These are phyloP conservation scores for Rhodotorula sp. DNA, from an alignment of 1,284 basidiomycete genomes.

Conservation along the genomic window DNA sequence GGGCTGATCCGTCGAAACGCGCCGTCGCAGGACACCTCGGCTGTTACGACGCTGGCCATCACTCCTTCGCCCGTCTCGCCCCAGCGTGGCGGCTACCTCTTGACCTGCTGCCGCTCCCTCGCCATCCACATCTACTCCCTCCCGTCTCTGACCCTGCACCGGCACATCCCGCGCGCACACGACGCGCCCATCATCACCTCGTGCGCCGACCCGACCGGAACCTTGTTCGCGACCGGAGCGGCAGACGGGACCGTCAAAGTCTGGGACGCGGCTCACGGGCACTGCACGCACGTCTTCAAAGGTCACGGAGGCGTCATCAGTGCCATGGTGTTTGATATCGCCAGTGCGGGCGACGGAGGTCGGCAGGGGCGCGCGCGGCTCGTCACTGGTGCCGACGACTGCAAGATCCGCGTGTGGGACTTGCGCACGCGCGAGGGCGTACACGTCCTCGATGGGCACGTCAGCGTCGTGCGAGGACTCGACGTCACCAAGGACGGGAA, in stretches of 20 bases:
- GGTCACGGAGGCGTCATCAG: slow-evolving; percentile 96
- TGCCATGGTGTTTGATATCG: slow-evolving; percentile 71
- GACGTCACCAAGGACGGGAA: slow-evolving; percentile 66
- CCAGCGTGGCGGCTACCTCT: slow-evolving; percentile 49
- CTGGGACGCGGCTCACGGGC: slow-evolving; percentile 85
- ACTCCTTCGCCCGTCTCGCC: slow-evolving; percentile 44
- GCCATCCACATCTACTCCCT: slow-evolving; percentile 55
- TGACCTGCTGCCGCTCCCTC: slow-evolving; percentile 55
- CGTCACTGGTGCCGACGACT: slow-evolving; percentile 57
- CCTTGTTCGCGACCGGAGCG: slow-evolving; percentile 88
- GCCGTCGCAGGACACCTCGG: slow-evolving; percentile 53
- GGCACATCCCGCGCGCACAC: slow-evolving; percentile 78
- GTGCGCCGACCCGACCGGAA: slow-evolving; percentile 76
- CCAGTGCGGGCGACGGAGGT: slow-evolving; percentile 25
- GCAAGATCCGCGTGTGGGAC: slow-evolving; percentile 84
- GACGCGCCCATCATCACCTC: slow-evolving; percentile 91
- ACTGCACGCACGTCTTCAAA: slow-evolving; percentile 90
- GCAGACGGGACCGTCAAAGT: slow-evolving; percentile 96
- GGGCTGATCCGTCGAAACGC: not conserved
- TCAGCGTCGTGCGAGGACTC: slow-evolving; percentile 82
- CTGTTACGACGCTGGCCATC: slow-evolving; percentile 54
- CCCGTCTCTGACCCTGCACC: slow-evolving; percentile 58
- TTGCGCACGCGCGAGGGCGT: slow-evolving; percentile 58
- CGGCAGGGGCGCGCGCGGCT: slow-evolving; percentile 40
- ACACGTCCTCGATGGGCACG: slow-evolving; percentile 81